Conservation (phyloP, 2,329 filamentous ascomycete species). For the Metarhizium guizhouense region DNA sequence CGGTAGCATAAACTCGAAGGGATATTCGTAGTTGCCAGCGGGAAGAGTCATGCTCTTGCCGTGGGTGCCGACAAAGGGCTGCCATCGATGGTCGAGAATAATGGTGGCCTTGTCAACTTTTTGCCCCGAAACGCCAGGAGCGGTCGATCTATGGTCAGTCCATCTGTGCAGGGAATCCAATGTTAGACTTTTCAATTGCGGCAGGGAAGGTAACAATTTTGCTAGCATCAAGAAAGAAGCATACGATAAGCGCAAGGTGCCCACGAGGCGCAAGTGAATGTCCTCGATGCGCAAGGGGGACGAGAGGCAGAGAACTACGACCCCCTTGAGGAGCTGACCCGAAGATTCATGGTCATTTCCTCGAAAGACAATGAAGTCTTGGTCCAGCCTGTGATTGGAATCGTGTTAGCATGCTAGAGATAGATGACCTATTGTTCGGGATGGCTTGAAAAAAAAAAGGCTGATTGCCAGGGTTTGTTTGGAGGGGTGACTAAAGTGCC, state of each 20-base stretch:
- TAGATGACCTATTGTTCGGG: background rate
- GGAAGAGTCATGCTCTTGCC: conserved; percentile 51
- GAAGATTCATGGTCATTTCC: conserved; percentile 67
- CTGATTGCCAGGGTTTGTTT: too few species aligned
- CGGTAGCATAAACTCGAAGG: conserved; percentile 66
- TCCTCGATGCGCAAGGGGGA: conserved; percentile 63
- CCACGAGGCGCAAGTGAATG: conserved; percentile 61
- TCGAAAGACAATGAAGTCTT: conserved; percentile 71
- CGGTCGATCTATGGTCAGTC: conserved; percentile 42
- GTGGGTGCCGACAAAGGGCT: conserved; percentile 50
- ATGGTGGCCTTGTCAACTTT: conserved; percentile 48
- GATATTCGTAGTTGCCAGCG: conserved; percentile 76
- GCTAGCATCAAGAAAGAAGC: conserved; percentile 15
- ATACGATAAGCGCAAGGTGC: conserved; percentile 57
- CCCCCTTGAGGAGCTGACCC: conserved; percentile 65
- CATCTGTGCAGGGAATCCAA: conserved; percentile 27
- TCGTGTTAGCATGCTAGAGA: background rate
- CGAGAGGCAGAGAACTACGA: conserved; percentile 63
- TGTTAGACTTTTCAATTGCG: conserved; percentile 7
- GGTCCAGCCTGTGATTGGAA: conserved; percentile 51
- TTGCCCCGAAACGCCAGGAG: conserved; percentile 49
- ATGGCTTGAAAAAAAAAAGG: too few species aligned
- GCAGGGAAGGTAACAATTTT: background rate
- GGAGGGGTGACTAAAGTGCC: too few species aligned
- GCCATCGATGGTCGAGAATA: conserved; percentile 63